These are phyloP conservation scores for Cladosporium sphaerospermum DNA, from an alignment of 2,329 filamentous ascomycete species.

Conservation along the genomic window DNA sequence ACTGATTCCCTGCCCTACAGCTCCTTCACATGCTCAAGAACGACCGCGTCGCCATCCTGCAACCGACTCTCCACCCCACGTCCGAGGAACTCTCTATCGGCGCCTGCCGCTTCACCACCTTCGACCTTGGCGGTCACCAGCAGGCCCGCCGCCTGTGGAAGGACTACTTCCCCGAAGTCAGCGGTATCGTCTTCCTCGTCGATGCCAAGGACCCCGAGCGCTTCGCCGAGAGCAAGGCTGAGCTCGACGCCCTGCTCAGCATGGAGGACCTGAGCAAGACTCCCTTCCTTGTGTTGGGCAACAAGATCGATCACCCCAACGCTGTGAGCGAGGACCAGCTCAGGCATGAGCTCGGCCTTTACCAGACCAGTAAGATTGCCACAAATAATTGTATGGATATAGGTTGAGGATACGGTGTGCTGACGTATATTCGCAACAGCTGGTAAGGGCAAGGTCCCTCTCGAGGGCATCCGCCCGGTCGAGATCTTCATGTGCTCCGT, in stretches of 20 bases:
- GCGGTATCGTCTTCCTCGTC: conserved; percentile 94
- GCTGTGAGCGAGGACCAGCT: conserved; percentile 94
- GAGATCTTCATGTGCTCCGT: conserved; percentile 99
- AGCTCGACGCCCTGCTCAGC: conserved; percentile 83
- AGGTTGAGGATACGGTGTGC: neutral
- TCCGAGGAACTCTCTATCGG: conserved; percentile 90
- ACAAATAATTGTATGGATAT: neutral
- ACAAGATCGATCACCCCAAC: conserved; percentile 98
- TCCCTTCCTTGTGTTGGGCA: conserved; percentile 90
- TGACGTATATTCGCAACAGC: conserved; percentile 17
- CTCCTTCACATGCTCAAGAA: conserved; percentile 96
- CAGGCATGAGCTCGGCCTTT: conserved; percentile 83
- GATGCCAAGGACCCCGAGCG: conserved; percentile 97
- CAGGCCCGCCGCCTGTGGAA: conserved; percentile 94
- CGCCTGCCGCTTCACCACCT: conserved; percentile 75
- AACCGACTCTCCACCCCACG: conserved; percentile 86
- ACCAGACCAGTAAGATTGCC: conserved; percentile 66
- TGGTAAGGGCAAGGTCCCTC: conserved; percentile 87
- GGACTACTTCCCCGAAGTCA: conserved; percentile 94
- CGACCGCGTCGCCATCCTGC: conserved; percentile 84
- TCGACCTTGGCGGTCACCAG: conserved; percentile 88
- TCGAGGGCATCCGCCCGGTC: conserved; percentile 88
- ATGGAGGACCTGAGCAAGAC: conserved; percentile 98
- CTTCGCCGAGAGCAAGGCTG: conserved; percentile 87
- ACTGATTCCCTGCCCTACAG: conserved; percentile 16